Evolutionary conservation across 257 asterid genomes (phyloP).

Genomic region (Solanum lycopersicoides): DNA sequence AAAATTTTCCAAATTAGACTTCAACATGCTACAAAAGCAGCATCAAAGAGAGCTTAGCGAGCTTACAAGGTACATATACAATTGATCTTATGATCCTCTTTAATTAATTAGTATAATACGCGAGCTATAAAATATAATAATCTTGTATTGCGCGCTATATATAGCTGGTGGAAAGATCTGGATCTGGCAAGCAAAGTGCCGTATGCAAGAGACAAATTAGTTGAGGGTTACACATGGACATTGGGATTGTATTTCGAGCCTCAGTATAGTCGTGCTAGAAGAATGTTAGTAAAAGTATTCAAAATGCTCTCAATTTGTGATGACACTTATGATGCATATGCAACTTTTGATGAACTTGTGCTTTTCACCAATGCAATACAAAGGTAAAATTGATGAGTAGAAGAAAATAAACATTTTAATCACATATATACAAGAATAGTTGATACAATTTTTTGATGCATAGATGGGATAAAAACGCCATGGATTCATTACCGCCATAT

Average conservation of each 20-base stretch:
- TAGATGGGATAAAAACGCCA: conserved; percentile 21
- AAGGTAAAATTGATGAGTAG: background rate
- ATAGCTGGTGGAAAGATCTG: conserved; percentile 31
- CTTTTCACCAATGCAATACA: conserved; percentile 17
- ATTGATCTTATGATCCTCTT: background rate
- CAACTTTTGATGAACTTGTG: background rate
- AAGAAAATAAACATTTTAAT: too few relatives aligned
- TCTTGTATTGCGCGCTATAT: background rate
- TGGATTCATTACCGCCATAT: conserved; percentile 22
- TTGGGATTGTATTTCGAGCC: conserved; percentile 25
- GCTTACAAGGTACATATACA: background rate
- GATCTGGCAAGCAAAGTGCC: conserved; percentile 7
- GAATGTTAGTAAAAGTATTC: background rate
- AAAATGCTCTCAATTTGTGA: background rate
- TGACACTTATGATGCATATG: background rate
- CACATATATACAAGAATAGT: too few relatives aligned
- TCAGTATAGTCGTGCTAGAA: conserved; percentile 1
- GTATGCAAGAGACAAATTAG: conserved; percentile 26
- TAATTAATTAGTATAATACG: too few relatives aligned
- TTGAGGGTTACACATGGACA: conserved; percentile 22
- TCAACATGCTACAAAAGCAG: conserved; percentile 11
- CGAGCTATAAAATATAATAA: background rate
- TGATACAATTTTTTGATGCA: background rate
- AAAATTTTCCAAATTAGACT: conserved; percentile 14
- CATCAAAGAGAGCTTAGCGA: conserved; percentile 6